These are phyloP conservation scores for Neoscytalidium dimidiatum DNA, from an alignment of 2,329 filamentous ascomycete genomes.

Conservation along the genomic window DNA sequence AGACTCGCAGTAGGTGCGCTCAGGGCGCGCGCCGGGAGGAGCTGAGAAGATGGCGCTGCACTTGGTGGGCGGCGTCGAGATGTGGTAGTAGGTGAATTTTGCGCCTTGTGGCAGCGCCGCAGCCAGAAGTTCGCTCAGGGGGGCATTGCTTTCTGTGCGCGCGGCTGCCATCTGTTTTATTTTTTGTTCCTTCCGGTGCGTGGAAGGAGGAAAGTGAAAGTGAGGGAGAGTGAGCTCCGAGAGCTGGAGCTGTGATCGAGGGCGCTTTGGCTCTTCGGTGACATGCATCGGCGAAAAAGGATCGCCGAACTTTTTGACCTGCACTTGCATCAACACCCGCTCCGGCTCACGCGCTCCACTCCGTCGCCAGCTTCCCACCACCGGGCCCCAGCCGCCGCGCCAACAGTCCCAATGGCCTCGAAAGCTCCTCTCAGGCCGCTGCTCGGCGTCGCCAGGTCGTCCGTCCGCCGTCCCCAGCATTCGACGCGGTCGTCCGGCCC, in stretches of 20 bases:
- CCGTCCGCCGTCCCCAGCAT: slow-evolving; percentile 28
- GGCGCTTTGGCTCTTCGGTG: not conserved
- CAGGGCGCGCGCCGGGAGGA: slow-evolving; percentile 68
- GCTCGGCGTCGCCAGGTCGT: slow-evolving; percentile 28
- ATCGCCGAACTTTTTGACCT: slow-evolving; percentile 20
- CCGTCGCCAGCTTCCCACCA: slow-evolving; percentile 21
- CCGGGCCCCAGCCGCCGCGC: slow-evolving; percentile 10
- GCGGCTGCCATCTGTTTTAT: slow-evolving; percentile 6
- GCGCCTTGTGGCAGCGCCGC: slow-evolving; percentile 55
- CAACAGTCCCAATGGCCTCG: slow-evolving; percentile 47
- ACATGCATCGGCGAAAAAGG: slow-evolving; percentile 15
- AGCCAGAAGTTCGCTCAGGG: slow-evolving; percentile 47
- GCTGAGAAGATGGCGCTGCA: slow-evolving; percentile 78
- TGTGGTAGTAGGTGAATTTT: slow-evolving; percentile 74
- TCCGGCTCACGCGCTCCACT: slow-evolving; percentile 22
- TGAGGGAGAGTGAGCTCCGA: not conserved
- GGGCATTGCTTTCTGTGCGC: not conserved
- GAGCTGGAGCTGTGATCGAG: not conserved
- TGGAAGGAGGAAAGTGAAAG: not conserved
- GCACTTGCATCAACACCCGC: slow-evolving; percentile 20
- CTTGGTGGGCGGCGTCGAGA: slow-evolving; percentile 79
- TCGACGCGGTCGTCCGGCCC: slow-evolving; percentile 19
- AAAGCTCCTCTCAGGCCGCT: slow-evolving; percentile 42
- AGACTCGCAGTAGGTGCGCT: slow-evolving; percentile 82
- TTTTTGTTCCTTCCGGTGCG: not conserved